phyloP scores from a whole-genome alignment of 495 filamentous ascomycete species.

The Lasiosphaeria ovina region DNA sequence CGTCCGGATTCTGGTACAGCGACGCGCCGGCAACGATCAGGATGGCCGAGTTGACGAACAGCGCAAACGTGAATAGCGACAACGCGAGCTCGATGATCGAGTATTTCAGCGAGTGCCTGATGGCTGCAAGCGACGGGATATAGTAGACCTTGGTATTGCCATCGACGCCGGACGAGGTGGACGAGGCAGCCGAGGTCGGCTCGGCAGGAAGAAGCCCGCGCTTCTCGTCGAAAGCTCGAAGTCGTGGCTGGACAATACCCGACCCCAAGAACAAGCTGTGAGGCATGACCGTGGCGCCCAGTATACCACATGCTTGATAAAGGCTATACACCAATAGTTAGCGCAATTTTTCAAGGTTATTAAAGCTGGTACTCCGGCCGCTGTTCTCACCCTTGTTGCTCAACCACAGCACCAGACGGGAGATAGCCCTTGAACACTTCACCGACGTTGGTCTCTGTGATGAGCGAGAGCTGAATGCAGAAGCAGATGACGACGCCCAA shows the following conservation, averaged over 20 bases:
- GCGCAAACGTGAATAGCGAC: slow-evolving; percentile 84
- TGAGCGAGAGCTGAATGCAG: slow-evolving; percentile 80
- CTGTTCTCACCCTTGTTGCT: slow-evolving; percentile 46
- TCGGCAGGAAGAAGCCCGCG: slow-evolving; percentile 52
- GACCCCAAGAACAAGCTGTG: slow-evolving; percentile 89
- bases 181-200: slow-evolving; percentile 25
- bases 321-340: slow-evolving; percentile 34
- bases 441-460: slow-evolving; percentile 64
- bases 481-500: slow-evolving; percentile 88
- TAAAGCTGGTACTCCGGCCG: too few relatives aligned
- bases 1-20: slow-evolving; percentile 59
- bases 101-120: slow-evolving; percentile 75
- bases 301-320: slow-evolving; percentile 88
- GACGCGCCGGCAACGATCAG: slow-evolving; percentile 84
- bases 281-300: slow-evolving; percentile 93
- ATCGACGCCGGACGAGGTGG: slow-evolving; percentile 30
- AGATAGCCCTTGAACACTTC: slow-evolving; percentile 84
- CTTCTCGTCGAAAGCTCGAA: slow-evolving; percentile 71
- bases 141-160: slow-evolving; percentile 55
- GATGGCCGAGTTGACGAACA: slow-evolving; percentile 92
- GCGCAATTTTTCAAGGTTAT: too few relatives aligned
- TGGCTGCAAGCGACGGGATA: slow-evolving; percentile 72
- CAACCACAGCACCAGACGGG: slow-evolving; percentile 70
- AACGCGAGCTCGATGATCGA: slow-evolving; percentile 71
- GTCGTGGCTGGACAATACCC: slow-evolving; percentile 79